A percentile compares a stretch with the other conserved stretches of the same genome.
phyloP scores from a whole-genome alignment of 306 rosid species.

The Dalbergia cultrata region DNA sequence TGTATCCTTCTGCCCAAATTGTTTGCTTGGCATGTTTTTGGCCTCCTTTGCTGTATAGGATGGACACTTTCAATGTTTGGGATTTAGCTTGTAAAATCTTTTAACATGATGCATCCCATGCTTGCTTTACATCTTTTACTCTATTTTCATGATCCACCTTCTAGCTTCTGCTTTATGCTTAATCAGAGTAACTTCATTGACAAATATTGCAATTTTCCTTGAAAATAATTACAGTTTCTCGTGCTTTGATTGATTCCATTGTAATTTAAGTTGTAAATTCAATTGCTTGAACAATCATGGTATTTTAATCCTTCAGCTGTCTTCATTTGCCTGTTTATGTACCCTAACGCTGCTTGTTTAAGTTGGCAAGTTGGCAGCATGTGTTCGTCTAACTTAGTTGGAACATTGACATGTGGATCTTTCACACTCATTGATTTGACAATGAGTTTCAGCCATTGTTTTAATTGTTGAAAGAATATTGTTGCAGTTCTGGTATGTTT shows the following conservation, averaged over 20 bases:
- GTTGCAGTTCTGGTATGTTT: neutral
- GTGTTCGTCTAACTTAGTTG: neutral
- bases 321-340: constrained; percentile 7
- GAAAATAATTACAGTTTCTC: neutral
- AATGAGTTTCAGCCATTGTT: neutral
- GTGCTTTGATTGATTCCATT: neutral
- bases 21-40: neutral
- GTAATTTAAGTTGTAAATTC: neutral
- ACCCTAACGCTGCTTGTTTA: neutral
- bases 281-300: neutral
- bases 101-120: neutral
- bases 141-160: neutral
- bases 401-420: neutral
- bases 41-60: neutral
- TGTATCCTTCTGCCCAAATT: neutral
- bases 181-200: neutral
- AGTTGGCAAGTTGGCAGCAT: neutral
- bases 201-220: neutral
- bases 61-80: neutral
- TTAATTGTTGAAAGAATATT: constrained; percentile 23
- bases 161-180: neutral
- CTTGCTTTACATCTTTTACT: neutral
- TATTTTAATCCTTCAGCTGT: neutral
- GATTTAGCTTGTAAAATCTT: neutral
- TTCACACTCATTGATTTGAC: neutral